Evolutionary conservation across 805 yeast species (phyloP).

Genomic region (Hanseniaspora valbyensis): DNA sequence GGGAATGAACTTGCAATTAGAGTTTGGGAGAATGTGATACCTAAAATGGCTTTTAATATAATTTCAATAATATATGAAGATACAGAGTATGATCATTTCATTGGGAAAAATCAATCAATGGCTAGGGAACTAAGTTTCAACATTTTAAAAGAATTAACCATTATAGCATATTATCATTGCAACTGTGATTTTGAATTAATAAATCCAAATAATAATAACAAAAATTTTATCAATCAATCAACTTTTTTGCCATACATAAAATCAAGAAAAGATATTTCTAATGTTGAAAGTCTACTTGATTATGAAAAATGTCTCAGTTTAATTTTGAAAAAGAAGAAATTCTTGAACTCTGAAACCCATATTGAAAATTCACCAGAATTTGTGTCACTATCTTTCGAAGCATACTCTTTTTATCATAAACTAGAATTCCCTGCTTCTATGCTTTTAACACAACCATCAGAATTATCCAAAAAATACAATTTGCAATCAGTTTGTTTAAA

Average conservation of each 20-base stretch:
- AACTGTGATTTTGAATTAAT: constrained; percentile 18
- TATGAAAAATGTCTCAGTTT: constrained; percentile 20
- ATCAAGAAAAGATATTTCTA: not conserved
- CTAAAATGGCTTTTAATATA: constrained; percentile 27
- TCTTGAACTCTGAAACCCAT: constrained; percentile 21
- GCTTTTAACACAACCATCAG: constrained; percentile 24
- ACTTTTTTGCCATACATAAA: not conserved
- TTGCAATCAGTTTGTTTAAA: constrained; percentile 23
- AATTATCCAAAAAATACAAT: constrained; percentile 22
- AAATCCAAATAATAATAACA: constrained; percentile 1
- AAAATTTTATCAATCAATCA: not conserved
- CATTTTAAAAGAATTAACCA: constrained; percentile 24
- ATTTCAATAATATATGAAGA: constrained; percentile 28
- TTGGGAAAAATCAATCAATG: not conserved
- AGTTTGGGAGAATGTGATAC: constrained; percentile 26
- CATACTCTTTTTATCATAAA: constrained; percentile 29
- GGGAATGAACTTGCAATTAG: constrained; percentile 22
- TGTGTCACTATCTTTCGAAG: constrained; percentile 27
- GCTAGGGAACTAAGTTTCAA: constrained; percentile 24
- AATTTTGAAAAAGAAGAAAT: constrained; percentile 22
- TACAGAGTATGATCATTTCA: constrained; percentile 24
- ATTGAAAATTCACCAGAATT: constrained; percentile 27
- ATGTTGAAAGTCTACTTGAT: constrained; percentile 15
- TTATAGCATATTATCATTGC: constrained; percentile 24
- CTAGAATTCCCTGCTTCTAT: constrained; percentile 28